A percentile compares a stretch with the other conserved stretches of the same genome.
These are phyloP conservation scores for Beauveria caledonica DNA, from an alignment of 2,329 filamentous ascomycete species.

Conservation along the genomic window DNA sequence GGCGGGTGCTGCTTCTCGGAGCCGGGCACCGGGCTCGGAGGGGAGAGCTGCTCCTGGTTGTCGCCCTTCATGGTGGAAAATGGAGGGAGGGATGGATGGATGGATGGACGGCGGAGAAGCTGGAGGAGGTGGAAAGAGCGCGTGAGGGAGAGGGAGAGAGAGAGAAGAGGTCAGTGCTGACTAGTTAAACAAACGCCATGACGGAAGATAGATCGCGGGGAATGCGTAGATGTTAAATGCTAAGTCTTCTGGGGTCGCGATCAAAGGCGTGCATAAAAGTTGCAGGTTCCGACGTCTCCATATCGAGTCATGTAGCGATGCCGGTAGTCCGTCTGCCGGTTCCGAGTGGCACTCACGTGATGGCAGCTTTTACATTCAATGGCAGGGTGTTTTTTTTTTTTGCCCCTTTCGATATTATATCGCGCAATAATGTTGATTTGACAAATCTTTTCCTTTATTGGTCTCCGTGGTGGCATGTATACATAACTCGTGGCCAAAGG, in stretches of 20 bases:
- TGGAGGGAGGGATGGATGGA: neutral
- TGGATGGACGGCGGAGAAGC: neutral
- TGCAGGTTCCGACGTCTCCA: conserved; percentile 4
- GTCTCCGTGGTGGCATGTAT: neutral
- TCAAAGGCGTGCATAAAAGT: neutral
- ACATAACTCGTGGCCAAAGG: no score
- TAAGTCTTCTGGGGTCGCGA: neutral
- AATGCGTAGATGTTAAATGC: neutral
- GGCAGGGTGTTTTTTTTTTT: neutral
- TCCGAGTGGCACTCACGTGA: neutral
- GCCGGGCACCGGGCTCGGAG: neutral
- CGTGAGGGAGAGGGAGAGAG: neutral
- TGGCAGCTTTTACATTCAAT: neutral
- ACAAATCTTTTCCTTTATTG: no score
- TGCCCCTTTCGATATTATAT: neutral
- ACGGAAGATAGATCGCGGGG: neutral
- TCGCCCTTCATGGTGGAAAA: neutral
- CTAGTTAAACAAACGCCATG: neutral
- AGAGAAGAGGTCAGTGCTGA: neutral
- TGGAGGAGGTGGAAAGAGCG: neutral
- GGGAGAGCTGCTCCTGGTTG: neutral
- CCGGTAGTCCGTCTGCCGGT: neutral
- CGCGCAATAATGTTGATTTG: neutral
- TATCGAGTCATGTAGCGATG: conserved; percentile 1
- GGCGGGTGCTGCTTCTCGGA: neutral